Evolutionary conservation across 208 protist species (phyloP).

Genomic region (Lotmaria passim): DNA sequence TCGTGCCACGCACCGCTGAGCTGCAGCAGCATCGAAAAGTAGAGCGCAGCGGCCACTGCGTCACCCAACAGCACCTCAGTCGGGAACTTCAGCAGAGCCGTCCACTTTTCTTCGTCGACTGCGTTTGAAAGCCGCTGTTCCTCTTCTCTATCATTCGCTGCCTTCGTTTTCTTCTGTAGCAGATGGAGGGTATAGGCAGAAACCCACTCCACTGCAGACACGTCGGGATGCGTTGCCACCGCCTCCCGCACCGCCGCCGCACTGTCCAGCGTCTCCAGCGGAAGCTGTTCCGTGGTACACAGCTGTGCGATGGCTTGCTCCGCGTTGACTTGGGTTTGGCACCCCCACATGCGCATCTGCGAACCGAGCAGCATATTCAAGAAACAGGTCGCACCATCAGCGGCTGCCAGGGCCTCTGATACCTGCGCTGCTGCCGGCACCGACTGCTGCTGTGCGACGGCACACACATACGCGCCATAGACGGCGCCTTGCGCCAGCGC

Average conservation of each 20-base stretch:
- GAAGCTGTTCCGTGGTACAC: constrained; percentile 17
- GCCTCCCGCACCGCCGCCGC: constrained; percentile 14
- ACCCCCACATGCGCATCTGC: constrained; percentile 19
- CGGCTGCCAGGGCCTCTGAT: constrained; percentile 23
- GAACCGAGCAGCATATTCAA: constrained; percentile 39
- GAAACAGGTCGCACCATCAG: constrained; percentile 26
- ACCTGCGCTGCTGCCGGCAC: constrained; percentile 25
- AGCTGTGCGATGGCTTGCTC: background rate
- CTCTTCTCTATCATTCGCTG: background rate
- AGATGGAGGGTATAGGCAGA: constrained; percentile 16
- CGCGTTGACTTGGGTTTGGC: background rate
- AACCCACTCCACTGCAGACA: constrained; percentile 35
- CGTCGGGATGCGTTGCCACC: background rate
- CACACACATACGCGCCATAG: constrained; percentile 58
- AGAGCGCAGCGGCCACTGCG: constrained; percentile 19
- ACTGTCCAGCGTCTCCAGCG: constrained; percentile 34
- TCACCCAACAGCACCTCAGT: constrained; percentile 25
- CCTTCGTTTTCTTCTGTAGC: background rate
- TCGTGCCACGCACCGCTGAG: constrained; percentile 20
- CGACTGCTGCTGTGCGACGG: constrained; percentile 45
- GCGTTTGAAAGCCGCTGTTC: too few species aligned
- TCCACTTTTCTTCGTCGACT: constrained; percentile 3
- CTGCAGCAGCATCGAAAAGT: constrained; percentile 28
- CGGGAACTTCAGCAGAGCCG: constrained; percentile 17
- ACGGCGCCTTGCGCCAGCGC: constrained; percentile 37